A percentile compares a stretch with the other conserved stretches of the same genome.
These are phyloP conservation scores for Solanum dulcamara DNA, from an alignment of 257 asterid species.

Conservation along the genomic window DNA sequence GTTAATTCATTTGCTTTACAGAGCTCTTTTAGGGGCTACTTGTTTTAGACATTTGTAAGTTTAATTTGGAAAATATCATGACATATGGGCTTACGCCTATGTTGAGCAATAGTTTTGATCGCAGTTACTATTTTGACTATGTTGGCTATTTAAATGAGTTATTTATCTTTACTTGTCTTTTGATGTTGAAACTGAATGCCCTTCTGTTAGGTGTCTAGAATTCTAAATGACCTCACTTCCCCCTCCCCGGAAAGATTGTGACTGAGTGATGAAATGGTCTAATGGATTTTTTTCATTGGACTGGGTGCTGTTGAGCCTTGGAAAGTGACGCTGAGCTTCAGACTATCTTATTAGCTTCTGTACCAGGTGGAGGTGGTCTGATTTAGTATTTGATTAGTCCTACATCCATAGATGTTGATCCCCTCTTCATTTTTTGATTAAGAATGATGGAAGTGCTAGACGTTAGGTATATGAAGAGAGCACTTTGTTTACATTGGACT, in stretches of 20 bases:
- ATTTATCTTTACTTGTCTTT: neutral
- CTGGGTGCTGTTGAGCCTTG: neutral
- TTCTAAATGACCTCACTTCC: neutral
- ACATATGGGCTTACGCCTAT: neutral
- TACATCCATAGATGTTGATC: neutral
- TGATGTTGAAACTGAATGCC: neutral
- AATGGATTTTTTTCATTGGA: neutral
- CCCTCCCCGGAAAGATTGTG: neutral
- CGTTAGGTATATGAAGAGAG: too few species aligned
- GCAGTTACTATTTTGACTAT: constrained; percentile 2
- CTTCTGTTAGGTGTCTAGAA: neutral
- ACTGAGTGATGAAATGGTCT: neutral
- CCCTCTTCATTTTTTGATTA: too few species aligned
- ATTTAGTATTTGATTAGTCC: too few species aligned
- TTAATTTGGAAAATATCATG: neutral
- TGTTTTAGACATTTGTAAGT: neutral
- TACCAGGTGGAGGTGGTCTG: too few species aligned
- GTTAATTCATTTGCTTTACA: neutral
- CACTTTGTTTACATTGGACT: too few species aligned
- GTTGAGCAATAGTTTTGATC: neutral
- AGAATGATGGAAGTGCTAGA: neutral
- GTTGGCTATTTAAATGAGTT: neutral
- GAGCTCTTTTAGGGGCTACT: constrained; percentile 1
- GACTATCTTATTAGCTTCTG: too few species aligned
- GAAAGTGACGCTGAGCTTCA: too few species aligned